These are phyloP conservation scores for Waltiozyma sp. DNA, from an alignment of 1,139 yeast genomes.

Conservation along the genomic window DNA sequence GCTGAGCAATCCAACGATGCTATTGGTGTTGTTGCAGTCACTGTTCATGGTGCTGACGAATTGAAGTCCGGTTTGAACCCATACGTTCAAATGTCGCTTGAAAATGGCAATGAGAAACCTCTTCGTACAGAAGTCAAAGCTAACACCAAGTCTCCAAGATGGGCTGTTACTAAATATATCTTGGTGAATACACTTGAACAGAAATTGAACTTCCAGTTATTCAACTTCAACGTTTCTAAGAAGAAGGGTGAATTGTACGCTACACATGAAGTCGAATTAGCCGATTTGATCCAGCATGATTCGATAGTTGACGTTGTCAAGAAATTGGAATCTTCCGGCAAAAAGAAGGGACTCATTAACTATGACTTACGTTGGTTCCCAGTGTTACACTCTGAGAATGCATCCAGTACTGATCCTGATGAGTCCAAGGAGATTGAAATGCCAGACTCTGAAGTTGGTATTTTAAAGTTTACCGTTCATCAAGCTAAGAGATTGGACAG, in stretches of 20 bases:
- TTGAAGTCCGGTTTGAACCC: constrained; percentile 49
- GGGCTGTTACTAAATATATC: constrained; percentile 54
- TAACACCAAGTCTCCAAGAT: constrained; percentile 43
- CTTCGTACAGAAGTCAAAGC: constrained; percentile 49
- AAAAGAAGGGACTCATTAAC: constrained; percentile 46
- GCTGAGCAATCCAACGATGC: constrained; percentile 55
- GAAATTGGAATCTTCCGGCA: constrained; percentile 33
- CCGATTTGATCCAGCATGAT: constrained; percentile 42
- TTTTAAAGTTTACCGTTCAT: constrained; percentile 58
- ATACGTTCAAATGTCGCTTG: constrained; percentile 39
- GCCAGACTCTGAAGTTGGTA: constrained; percentile 57
- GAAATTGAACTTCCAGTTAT: constrained; percentile 43
- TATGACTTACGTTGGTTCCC: constrained; percentile 61
- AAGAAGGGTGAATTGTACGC: constrained; percentile 50
- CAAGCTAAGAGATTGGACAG: constrained; percentile 65
- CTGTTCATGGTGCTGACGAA: constrained; percentile 40
- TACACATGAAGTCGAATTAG: constrained; percentile 42
- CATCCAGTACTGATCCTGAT: constrained; percentile 5
- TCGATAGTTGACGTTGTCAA: constrained; percentile 14
- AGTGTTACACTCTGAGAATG: constrained; percentile 24
- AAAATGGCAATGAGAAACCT: constrained; percentile 30
- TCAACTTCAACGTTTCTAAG: constrained; percentile 39
- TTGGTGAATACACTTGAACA: constrained; percentile 49
- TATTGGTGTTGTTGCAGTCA: constrained; percentile 56
- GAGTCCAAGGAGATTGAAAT: constrained; percentile 20